Conservation (phyloP, 2,329 filamentous ascomycete species). For the Penicillium griseofulvum region DNA sequence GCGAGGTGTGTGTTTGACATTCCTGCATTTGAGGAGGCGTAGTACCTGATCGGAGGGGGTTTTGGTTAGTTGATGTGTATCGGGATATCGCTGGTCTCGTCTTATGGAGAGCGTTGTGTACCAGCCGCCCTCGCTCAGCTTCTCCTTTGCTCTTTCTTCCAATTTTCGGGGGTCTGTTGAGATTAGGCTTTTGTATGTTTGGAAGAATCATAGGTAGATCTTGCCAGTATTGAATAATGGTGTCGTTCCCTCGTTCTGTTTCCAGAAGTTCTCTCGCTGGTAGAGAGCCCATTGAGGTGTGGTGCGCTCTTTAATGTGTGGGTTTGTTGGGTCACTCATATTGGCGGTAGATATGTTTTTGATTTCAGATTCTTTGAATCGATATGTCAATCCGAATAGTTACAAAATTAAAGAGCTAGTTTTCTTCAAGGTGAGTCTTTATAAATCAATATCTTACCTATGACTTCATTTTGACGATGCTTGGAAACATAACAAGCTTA, state of each 20-base stretch:
- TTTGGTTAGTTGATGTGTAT: neutral
- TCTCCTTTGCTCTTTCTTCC: constrained; percentile 57
- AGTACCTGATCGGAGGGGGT: constrained; percentile 23
- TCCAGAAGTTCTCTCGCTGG: constrained; percentile 57
- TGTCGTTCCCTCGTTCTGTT: constrained; percentile 50
- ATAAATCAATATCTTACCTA: constrained; percentile 14
- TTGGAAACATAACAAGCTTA: neutral
- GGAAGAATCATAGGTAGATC: neutral
- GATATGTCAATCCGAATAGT: neutral
- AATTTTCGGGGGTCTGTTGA: constrained; percentile 52
- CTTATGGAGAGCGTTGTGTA: constrained; percentile 11
- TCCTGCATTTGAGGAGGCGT: constrained; percentile 42
- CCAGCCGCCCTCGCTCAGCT: constrained; percentile 59
- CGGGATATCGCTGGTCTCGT: neutral
- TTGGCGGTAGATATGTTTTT: neutral
- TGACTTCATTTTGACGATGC: constrained; percentile 33
- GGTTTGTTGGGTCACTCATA: constrained; percentile 49
- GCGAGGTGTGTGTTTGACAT: constrained; percentile 57
- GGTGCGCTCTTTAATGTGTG: constrained; percentile 50
- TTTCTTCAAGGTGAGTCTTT: neutral
- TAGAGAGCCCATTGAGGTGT: constrained; percentile 57
- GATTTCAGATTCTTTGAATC: neutral
- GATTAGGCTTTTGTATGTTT: neutral
- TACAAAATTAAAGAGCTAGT: neutral
- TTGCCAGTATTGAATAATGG: constrained; percentile 54